Evolutionary conservation across 495 filamentous ascomycete genomes (phyloP), one percentile per base, ranked within the genome.

Genomic region (Beverwykella pulmonaria): DNA sequence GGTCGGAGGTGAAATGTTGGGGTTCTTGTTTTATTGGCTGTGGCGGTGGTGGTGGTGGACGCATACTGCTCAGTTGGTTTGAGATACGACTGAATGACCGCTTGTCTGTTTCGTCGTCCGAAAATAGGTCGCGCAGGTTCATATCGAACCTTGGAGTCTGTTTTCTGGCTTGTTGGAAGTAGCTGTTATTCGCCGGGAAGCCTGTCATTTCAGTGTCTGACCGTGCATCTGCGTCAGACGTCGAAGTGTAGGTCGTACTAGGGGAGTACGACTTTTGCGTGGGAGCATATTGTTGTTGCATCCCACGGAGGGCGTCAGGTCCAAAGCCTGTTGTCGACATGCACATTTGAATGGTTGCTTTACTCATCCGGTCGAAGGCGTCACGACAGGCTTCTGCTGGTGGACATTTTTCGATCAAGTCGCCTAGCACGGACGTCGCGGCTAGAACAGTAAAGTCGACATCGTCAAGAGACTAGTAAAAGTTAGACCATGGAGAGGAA

Each of bases 391-490:
- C 88, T 79, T 91, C 89, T 8, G 90, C 90, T 0, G 90, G 90
- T 12, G 90, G 90, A 70, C 90, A 92, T 74, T 90, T 90, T 58
- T 88, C 85, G 64, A 89, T 88, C 53, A 92, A 74, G 71, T 92
- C 90, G 8, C 83, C 84, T 1, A 92, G 79, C 3, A 92, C 89
- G n/a, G 93, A 97, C 19, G 89, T 97, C 23, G 92, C 93, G n/a
- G 93, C 91, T 54, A 97, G 84, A 22, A 97, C 90, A 10, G 93
- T 97, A 73, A 96, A 96, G 72, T 98, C 93, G 20, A 98, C 92
- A 73, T 97, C 93, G 68, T 97, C 93, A 77, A 96, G 88, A 5
- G 91, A 88, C 90, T 94, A 69, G 12, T 6, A 62, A 15, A 19
- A 48, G 71, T 82, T 66, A 83, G 78, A 61, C 65, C 39, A 8